phyloP scores from a whole-genome alignment of 1,139 yeast genomes.

The Yamadazyma atmosphaerica region DNA sequence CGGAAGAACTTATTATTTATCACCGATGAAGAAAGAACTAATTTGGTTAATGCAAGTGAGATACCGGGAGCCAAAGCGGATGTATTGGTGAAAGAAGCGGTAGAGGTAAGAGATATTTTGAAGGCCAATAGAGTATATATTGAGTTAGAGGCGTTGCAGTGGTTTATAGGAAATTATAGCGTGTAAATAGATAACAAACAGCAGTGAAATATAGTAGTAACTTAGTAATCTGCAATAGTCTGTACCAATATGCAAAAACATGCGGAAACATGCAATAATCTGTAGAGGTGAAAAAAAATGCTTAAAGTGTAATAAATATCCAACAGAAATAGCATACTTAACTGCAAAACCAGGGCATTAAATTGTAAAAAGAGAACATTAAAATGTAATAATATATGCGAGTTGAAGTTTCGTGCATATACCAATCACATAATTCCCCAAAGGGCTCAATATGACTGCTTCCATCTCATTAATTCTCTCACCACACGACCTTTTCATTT shows the following conservation, averaged over 20 bases:
- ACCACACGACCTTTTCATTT: slow-evolving; percentile 2
- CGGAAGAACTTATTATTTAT: slow-evolving; percentile 67
- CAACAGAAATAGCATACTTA: too few species aligned
- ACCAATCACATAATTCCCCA: too few species aligned
- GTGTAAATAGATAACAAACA: slow-evolving; percentile 3
- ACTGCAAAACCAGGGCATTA: too few species aligned
- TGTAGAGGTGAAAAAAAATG: too few species aligned
- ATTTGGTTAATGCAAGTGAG: slow-evolving; percentile 54
- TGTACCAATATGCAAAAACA: too few species aligned
- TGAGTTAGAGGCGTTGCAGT: slow-evolving; percentile 73
- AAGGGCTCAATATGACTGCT: slow-evolving; percentile 1
- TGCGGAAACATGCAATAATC: too few species aligned
- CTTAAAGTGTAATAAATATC: too few species aligned
- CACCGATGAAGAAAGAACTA: slow-evolving; percentile 51
- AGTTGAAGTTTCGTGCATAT: too few species aligned
- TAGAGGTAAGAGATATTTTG: slow-evolving; percentile 81
- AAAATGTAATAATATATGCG: too few species aligned
- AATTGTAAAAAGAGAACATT: too few species aligned
- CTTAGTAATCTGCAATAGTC: too few species aligned
- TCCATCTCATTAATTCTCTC: not conserved
- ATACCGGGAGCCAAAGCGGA: slow-evolving; percentile 50
- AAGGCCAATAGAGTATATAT: slow-evolving; percentile 77
- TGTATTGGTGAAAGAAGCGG: slow-evolving; percentile 72
- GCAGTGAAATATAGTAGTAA: too few species aligned
- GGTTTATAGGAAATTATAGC: slow-evolving; percentile 41